These are phyloP conservation scores for Infundibulicybe gibba DNA, from an alignment of 768 basidiomycete genomes.

Conservation along the genomic window DNA sequence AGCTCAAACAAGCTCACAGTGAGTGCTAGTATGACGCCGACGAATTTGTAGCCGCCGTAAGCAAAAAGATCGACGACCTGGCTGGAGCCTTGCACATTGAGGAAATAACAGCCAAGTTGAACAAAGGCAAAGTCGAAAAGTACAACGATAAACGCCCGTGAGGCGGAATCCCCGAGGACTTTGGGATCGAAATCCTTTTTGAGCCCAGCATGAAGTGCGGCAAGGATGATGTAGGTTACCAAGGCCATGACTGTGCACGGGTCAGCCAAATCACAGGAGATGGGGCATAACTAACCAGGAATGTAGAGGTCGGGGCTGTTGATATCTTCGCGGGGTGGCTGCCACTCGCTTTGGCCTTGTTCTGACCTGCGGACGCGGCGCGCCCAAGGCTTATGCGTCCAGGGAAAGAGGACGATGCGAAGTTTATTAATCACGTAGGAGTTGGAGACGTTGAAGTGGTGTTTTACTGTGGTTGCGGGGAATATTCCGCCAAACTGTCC, in stretches of 20 bases:
- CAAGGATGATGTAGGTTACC: slow-evolving; percentile 91
- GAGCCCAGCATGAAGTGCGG: slow-evolving; percentile 81
- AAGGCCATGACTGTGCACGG: slow-evolving; percentile 78
- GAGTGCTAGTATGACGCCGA: slow-evolving; percentile 87
- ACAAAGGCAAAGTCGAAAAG: slow-evolving; percentile 87
- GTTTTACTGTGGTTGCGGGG: slow-evolving; percentile 74
- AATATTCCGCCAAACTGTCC: slow-evolving; percentile 75
- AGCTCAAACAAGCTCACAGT: slow-evolving; percentile 64
- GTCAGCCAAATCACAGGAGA: not conserved
- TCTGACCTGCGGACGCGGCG: slow-evolving; percentile 66
- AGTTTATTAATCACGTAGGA: slow-evolving; percentile 92
- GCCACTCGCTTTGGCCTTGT: slow-evolving; percentile 71
- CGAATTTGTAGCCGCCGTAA: slow-evolving; percentile 97
- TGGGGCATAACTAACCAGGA: slow-evolving; percentile 52
- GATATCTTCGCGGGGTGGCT: slow-evolving; percentile 88
- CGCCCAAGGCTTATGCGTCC: slow-evolving; percentile 88
- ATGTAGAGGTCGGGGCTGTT: slow-evolving; percentile 98
- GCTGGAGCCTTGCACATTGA: slow-evolving; percentile 73
- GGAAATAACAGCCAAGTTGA: slow-evolving; percentile 88
- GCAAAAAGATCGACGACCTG: slow-evolving; percentile 83
- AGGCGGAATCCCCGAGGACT: slow-evolving; percentile 81
- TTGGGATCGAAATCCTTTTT: slow-evolving; percentile 83
- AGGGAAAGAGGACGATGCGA: slow-evolving; percentile 87
- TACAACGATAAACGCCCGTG: slow-evolving; percentile 80
- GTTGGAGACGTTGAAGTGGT: slow-evolving; percentile 95